These are phyloP conservation scores for Erysimum cheiranthoides DNA, from an alignment of 345 rosid genomes.

Conservation along the genomic window DNA sequence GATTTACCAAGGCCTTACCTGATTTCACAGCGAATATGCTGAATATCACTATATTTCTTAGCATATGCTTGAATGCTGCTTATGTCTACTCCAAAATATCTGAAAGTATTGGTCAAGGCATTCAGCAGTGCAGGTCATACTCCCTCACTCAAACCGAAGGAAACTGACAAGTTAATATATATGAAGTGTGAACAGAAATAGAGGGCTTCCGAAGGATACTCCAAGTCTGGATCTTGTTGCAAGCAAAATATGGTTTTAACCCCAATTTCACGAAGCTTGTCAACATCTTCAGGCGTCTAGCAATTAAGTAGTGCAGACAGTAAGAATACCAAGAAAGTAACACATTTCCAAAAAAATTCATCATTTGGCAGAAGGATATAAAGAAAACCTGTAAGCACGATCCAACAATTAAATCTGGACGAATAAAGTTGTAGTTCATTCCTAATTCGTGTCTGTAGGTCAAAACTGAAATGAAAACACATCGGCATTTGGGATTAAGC, in stretches of 20 bases:
- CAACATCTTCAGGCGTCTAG: conserved; percentile 86
- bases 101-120: conserved; percentile 59
- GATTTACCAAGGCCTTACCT: conserved; percentile 58
- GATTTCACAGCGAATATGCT: conserved; percentile 87
- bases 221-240: conserved; percentile 94
- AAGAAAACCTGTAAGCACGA: conserved; percentile 86
- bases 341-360: not conserved
- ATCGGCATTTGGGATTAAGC: not conserved
- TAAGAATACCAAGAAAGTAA: conserved; percentile 9
- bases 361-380: conserved; percentile 15
- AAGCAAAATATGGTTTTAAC: conserved; percentile 94
- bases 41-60: conserved; percentile 55
- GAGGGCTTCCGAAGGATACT: conserved; percentile 61
- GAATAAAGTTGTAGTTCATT: conserved; percentile 86
- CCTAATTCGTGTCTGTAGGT: conserved; percentile 94
- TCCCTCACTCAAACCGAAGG: not conserved
- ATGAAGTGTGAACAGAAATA: not conserved
- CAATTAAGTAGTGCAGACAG: conserved; percentile 29
- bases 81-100: conserved; percentile 95
- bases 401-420: conserved; percentile 91
- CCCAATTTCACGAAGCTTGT: conserved; percentile 80
- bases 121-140: conserved; percentile 6
- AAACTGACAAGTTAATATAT: not conserved
- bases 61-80: conserved; percentile 76
- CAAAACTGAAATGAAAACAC: conserved; percentile 65